Conservation (phyloP, 2,329 filamentous ascomycete species). For the Thielaviopsis euricoi region DNA sequence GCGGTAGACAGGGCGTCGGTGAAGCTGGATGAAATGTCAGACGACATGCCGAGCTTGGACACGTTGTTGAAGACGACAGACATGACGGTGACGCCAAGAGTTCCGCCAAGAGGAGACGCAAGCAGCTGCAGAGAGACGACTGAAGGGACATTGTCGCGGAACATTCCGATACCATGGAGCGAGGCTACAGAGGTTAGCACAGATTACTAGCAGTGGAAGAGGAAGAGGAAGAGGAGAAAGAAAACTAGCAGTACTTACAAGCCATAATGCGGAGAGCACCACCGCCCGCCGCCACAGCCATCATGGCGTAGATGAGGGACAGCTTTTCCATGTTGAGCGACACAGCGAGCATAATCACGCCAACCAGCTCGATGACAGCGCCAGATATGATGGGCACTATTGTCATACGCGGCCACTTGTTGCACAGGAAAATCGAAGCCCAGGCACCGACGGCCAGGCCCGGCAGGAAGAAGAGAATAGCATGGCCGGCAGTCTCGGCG, state of each 20-base stretch:
- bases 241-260: slow-evolving; percentile 11
- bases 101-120: slow-evolving; percentile 45
- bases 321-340: slow-evolving; percentile 34
- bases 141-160: slow-evolving; percentile 37
- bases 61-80: slow-evolving; percentile 51
- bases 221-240: not conserved
- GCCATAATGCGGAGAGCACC: slow-evolving; percentile 52
- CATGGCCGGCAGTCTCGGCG: slow-evolving; percentile 33
- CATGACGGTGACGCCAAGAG: slow-evolving; percentile 50
- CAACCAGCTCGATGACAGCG: slow-evolving; percentile 37
- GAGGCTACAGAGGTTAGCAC: no score
- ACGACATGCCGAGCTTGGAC: slow-evolving; percentile 16
- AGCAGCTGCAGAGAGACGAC: slow-evolving; percentile 45
- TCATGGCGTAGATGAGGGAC: slow-evolving; percentile 44
- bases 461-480: slow-evolving; percentile 47
- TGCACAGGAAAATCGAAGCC: slow-evolving; percentile 40
- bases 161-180: slow-evolving; percentile 46
- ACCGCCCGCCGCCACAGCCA: slow-evolving; percentile 45
- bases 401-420: slow-evolving; percentile 44
- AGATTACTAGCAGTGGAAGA: no score
- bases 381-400: slow-evolving; percentile 41
- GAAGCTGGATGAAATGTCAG: not conserved
- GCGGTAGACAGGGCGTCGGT: not conserved
- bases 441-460: slow-evolving; percentile 43
- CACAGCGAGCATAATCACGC: slow-evolving; percentile 40